phyloP scores from a whole-genome alignment of 768 basidiomycete species.

The Lactarius sp. region DNA sequence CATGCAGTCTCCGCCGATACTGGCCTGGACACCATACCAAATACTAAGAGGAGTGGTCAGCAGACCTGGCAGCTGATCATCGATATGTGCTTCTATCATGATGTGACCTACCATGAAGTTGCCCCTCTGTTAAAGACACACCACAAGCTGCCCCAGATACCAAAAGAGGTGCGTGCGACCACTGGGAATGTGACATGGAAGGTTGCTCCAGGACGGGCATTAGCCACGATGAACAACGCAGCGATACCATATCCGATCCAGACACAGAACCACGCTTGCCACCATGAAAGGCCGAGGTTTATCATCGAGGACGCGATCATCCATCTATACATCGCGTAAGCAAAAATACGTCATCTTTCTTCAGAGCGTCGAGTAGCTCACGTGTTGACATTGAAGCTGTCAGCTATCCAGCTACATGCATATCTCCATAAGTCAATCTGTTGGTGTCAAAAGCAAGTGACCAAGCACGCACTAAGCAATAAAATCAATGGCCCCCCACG shows the following conservation, averaged over 20 bases:
- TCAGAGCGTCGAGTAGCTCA: slow-evolving; percentile 36
- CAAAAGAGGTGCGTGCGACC: slow-evolving; percentile 71
- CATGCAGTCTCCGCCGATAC: slow-evolving; percentile 78
- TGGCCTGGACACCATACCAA: slow-evolving; percentile 77
- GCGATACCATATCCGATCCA: slow-evolving; percentile 44
- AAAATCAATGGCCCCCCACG: slow-evolving; percentile 64
- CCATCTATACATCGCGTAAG: slow-evolving; percentile 43
- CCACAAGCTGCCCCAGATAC: slow-evolving; percentile 74
- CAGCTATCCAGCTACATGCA: slow-evolving; percentile 62
- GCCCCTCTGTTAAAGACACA: slow-evolving; percentile 70
- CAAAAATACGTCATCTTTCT: neutral
- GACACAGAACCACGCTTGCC: slow-evolving; percentile 81
- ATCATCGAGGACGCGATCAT: slow-evolving; percentile 77
- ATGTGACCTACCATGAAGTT: slow-evolving; percentile 57
- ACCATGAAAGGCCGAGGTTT: slow-evolving; percentile 69
- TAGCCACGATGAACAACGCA: slow-evolving; percentile 69
- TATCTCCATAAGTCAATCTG: slow-evolving; percentile 16
- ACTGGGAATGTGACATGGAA: slow-evolving; percentile 77
- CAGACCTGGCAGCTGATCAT: neutral
- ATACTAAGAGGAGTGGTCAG: slow-evolving; percentile 38
- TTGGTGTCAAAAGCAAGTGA: slow-evolving; percentile 1
- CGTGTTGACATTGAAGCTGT: slow-evolving; percentile 77
- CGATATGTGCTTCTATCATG: neutral
- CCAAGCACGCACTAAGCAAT: slow-evolving; percentile 49
- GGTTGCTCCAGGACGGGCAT: slow-evolving; percentile 72